Conservation (phyloP, 2,329 filamentous ascomycete species). For the Cordyceps javanica region DNA sequence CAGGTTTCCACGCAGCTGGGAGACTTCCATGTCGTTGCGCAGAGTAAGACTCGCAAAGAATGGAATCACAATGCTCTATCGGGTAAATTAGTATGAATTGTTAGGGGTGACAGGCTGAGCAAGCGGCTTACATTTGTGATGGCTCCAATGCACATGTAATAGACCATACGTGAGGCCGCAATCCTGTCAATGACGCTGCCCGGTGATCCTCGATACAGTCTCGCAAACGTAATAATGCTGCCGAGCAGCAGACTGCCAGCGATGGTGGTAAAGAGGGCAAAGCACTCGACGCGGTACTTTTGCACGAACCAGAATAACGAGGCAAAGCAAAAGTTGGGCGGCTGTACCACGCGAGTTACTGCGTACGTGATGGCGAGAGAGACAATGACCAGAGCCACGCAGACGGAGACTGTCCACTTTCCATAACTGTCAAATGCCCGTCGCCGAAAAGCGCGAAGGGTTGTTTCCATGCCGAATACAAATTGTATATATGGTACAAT, state of each 20-base stretch:
- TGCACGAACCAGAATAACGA: constrained; percentile 63
- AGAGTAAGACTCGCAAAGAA: constrained; percentile 57
- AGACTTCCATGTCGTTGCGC: constrained; percentile 27
- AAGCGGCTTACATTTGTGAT: constrained; percentile 47
- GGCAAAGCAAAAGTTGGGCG: constrained; percentile 58
- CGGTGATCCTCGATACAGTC: constrained; percentile 46
- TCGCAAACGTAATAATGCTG: constrained; percentile 49
- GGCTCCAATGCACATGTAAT: constrained; percentile 54
- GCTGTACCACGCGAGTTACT: constrained; percentile 48
- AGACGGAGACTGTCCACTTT: constrained; percentile 55
- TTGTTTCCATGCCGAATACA: constrained; percentile 58
- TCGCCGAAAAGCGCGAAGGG: constrained; percentile 47
- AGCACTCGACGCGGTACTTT: constrained; percentile 51
- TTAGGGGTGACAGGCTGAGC: too few species aligned
- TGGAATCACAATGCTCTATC: constrained; percentile 53
- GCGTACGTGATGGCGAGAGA: constrained; percentile 52
- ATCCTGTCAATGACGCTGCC: constrained; percentile 55
- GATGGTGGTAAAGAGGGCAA: constrained; percentile 47
- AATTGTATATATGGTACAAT: constrained; percentile 60
- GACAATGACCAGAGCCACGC: constrained; percentile 44
- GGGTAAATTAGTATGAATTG: constrained; percentile 18
- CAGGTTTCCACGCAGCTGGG: constrained; percentile 39
- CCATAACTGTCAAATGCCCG: constrained; percentile 52
- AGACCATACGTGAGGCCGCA: constrained; percentile 63
- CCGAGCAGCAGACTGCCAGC: constrained; percentile 44